Percentiles rank a stretch among this genome's conserved stretches.
Conservation (phyloP, 225 moss, liverwort and hornwort genomes). For the Bryum argenteum region DNA sequence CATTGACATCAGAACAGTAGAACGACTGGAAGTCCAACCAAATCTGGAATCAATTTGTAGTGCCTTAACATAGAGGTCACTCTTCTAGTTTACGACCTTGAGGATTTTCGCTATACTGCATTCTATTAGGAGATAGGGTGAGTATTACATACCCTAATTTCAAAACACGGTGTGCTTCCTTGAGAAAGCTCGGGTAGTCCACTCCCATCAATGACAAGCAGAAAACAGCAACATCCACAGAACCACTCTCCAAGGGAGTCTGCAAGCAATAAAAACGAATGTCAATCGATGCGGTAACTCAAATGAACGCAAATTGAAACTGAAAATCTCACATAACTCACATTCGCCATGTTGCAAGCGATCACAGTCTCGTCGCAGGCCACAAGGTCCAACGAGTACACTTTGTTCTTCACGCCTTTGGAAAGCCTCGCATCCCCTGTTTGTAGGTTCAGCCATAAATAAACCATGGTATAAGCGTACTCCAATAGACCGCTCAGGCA, state of each 20-base stretch:
- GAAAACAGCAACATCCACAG: constrained; percentile 90
- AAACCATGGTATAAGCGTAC: not conserved
- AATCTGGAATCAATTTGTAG: no score
- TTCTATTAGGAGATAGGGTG: not conserved
- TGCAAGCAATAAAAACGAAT: constrained; percentile 32
- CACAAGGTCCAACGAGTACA: constrained; percentile 83
- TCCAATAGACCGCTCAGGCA: not conserved
- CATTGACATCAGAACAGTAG: not conserved
- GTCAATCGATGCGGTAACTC: constrained; percentile 14
- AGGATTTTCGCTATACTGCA: no score
- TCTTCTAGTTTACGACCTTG: not conserved
- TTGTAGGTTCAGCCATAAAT: constrained; percentile 22
- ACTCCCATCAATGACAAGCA: constrained; percentile 96
- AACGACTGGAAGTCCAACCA: not conserved
- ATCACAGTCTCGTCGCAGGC: constrained; percentile 79
- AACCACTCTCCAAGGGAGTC: constrained; percentile 72
- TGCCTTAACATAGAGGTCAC: not conserved
- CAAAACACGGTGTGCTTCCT: constrained; percentile 82
- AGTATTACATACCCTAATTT: constrained; percentile 56
- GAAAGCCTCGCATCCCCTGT: constrained; percentile 86
- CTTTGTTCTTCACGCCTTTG: constrained; percentile 79
- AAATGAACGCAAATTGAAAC: constrained; percentile 3
- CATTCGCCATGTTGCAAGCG: constrained; percentile 95
- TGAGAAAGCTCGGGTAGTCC: constrained; percentile 84
- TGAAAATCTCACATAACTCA: constrained; percentile 37